Percentiles rank a stretch among this genome's conserved stretches.
phyloP scores from a whole-genome alignment of 2,329 filamentous ascomycete genomes.

The Alternaria arbusti region DNA sequence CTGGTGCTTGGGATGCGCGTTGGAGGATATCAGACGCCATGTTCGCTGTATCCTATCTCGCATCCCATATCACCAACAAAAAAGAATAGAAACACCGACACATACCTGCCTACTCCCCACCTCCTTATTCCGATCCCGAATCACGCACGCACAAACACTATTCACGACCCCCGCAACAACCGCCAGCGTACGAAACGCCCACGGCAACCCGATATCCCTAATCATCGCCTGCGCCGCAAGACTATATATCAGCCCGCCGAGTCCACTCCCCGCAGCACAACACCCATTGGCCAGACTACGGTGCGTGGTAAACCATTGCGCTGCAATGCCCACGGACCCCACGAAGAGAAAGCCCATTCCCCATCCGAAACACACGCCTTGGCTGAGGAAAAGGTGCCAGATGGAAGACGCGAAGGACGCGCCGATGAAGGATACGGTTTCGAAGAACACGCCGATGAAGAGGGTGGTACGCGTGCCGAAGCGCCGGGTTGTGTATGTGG shows the following conservation, averaged over 20 bases:
- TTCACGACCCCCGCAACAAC: conserved; percentile 71
- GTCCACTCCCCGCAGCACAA: conserved; percentile 71
- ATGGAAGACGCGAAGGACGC: conserved; percentile 72
- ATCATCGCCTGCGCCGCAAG: conserved; percentile 74
- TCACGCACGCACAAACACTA: conserved; percentile 65
- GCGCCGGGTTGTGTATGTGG: conserved; percentile 65
- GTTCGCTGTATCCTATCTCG: no score
- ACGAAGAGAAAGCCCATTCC: conserved; percentile 81
- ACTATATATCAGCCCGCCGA: conserved; percentile 76
- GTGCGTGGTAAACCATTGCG: conserved; percentile 75
- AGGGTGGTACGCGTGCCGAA: conserved; percentile 71
- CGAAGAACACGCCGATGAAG: conserved; percentile 68
- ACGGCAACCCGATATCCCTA: conserved; percentile 65
- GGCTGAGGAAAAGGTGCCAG: conserved; percentile 78
- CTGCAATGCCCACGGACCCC: conserved; percentile 68
- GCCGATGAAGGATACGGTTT: conserved; percentile 69
- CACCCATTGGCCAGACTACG: conserved; percentile 74
- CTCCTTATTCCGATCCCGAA: conserved; percentile 74
- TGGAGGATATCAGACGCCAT: no score
- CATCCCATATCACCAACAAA: no score
- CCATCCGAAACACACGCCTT: conserved; percentile 77
- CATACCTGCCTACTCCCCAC: conserved; percentile 64
- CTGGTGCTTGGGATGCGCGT: no score
- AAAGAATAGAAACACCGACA: not conserved
- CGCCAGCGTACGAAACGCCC: conserved; percentile 71